Evolutionary conservation across 768 basidiomycete genomes (phyloP), one percentile per base, ranked within the genome.

Genomic region (Suillus occidentalis): DNA sequence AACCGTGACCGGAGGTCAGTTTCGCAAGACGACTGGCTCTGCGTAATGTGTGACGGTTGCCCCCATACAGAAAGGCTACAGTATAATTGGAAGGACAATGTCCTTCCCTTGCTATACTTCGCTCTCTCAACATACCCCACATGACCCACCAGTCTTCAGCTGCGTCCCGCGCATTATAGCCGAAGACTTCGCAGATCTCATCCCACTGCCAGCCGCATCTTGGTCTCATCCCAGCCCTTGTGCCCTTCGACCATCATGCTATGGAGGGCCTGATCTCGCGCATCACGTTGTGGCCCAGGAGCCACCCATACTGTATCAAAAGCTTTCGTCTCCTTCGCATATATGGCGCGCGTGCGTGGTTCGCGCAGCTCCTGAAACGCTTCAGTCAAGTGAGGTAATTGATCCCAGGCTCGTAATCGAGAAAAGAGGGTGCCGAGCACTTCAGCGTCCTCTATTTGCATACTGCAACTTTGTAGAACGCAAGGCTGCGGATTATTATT

Each of bases 121-220:
- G 70, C 70, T 85, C 79, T 55, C 79, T 78, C 68, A 85, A 71
- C 6, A 75, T 66, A 8, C 85, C 85, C 86, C 85, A 87, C 63
- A 83, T 83, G 13, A 83, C 82, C 87, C 87, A 89, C 86, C 87
- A 89, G 71, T 86, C 86, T 64, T 87, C 87, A 22, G 84, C 88
- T 52, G 81, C 80, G 66, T 89, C 87, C 52, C 77, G 78, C 5
- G 85, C 82, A 69, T 85, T 82, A 70, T 87, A 84, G n/a, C 77
- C 74, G 68, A 83, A 85, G 68, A 88, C 73, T 36, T 80, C 80
- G 60, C 85, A 76, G 64, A 87, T 83, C 63, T 81, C 81, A 61
- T 85, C 86, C 83, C 87, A 88, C 64, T 86, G 78, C 68, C 77
- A 78, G 57, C 77, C 77, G 78, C 63, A 87, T 79, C 58, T 73